These are phyloP conservation scores for Xylariaceae sp. DNA, from an alignment of 2,329 filamentous ascomycete genomes.

Conservation along the genomic window DNA sequence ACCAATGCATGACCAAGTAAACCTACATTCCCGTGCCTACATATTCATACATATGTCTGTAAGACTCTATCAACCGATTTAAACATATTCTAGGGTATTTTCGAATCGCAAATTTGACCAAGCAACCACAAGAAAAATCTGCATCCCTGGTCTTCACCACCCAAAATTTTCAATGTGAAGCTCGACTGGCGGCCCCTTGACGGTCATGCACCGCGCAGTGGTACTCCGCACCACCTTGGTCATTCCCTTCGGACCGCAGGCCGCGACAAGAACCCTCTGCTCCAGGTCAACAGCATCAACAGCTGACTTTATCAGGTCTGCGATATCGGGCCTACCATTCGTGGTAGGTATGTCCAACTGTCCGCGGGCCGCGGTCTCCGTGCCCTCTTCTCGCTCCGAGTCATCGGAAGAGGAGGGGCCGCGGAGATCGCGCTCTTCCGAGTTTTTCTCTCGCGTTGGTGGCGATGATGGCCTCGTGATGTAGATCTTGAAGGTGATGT, in stretches of 20 bases:
- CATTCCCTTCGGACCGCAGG: slow-evolving; percentile 43
- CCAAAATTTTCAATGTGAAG: slow-evolving; percentile 47
- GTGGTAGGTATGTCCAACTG: slow-evolving; percentile 24
- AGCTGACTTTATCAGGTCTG: slow-evolving; percentile 32
- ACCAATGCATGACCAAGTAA: no score
- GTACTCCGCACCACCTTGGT: slow-evolving; percentile 41
- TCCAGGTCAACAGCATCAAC: slow-evolving; percentile 27
- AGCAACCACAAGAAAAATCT: no score
- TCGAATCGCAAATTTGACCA: no score
- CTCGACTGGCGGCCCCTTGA: slow-evolving; percentile 42
- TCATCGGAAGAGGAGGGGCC: slow-evolving; percentile 10
- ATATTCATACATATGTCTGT: no score
- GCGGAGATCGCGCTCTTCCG: slow-evolving; percentile 3
- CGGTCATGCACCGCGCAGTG: slow-evolving; percentile 38
- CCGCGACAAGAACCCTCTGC: slow-evolving; percentile 40
- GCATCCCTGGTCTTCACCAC: no score
- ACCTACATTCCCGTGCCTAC: no score
- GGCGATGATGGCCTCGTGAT: slow-evolving; percentile 24
- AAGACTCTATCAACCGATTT: no score
- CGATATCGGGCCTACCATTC: slow-evolving; percentile 38
- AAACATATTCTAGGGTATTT: no score
- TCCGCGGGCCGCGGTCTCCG: neutral
- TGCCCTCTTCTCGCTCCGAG: slow-evolving; percentile 17
- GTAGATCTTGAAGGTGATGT: slow-evolving; percentile 35
- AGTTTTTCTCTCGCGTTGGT: slow-evolving; percentile 5